Percentiles rank a stretch among this genome's conserved stretches.
Conservation (phyloP, 164 flowering plant genomes). For the Euptelea pleiosperma region DNA sequence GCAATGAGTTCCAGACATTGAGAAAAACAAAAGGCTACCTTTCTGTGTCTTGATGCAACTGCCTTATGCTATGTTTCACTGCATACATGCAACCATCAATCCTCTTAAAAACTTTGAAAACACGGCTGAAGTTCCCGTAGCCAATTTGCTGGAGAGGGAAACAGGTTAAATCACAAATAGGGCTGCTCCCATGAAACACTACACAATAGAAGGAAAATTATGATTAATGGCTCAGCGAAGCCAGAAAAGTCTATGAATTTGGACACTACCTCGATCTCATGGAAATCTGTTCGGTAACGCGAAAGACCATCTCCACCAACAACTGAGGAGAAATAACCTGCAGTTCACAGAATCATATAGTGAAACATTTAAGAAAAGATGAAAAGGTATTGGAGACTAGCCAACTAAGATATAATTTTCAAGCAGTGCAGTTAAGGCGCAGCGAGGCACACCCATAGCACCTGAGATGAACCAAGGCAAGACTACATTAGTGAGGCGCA, state of each 20-base stretch:
- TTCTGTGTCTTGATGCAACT: conserved; percentile 67
- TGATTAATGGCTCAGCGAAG: background rate
- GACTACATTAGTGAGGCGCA: too few species aligned
- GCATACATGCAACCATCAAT: conserved; percentile 97
- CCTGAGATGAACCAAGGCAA: too few species aligned
- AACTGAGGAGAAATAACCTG: conserved; percentile 50
- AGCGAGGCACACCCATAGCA: too few species aligned
- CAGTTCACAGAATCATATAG: conserved; percentile 12
- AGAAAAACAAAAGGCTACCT: conserved; percentile 43
- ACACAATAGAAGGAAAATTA: background rate
- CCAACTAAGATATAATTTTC: too few species aligned
- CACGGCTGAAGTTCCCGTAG: conserved; percentile 80
- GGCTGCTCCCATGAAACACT: background rate
- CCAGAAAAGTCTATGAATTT: background rate
- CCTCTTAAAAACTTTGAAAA: conserved; percentile 83
- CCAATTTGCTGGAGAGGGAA: conserved; percentile 71
- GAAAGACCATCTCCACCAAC: conserved; percentile 77
- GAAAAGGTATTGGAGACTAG: too few species aligned
- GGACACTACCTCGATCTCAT: conserved; percentile 72
- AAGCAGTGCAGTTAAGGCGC: too few species aligned
- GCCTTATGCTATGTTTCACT: conserved; percentile 70
- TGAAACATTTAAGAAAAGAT: background rate
- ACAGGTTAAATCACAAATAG: conserved; percentile 1
- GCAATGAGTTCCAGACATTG: conserved; percentile 2
- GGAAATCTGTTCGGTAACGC: conserved; percentile 84